Base-by-base conservation (phyloP, 1,284 basidiomycete species). In the Earliella scabrosa region DNA sequence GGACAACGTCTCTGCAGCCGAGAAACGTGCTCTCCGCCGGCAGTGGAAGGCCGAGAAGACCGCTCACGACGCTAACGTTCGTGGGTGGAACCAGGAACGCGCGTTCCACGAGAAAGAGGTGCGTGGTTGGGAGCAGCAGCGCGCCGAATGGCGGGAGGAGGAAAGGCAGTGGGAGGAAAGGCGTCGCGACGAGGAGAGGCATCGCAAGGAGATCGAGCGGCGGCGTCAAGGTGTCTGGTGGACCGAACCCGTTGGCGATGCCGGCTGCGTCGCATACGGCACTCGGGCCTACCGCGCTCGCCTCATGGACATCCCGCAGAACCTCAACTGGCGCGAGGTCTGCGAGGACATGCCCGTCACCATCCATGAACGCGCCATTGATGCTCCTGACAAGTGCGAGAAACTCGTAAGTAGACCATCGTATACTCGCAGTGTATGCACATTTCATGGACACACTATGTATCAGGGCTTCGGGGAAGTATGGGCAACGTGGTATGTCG, bases 401-500 rank as follows among this genome's bases (percentile, higher is more conserved):
- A 45, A 46, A 11, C 27, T 45, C 27, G 52, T 59, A 39, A 48
- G 54, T 36, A 10, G 6, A 9, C n/a, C 52, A 21, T 8, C n/a
- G 2, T 23, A 4, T 27, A 29, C 11, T 31, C 2, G 27, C 34
- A n/a, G n/a, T 3, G 34, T n/a, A 16, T 39, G 18, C 14, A 23
- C 11, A 21, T 3, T 7, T 41, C n/a, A 39, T 20, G 10, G 20
- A 31, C 29, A 13, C 29, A 31, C 13, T 31, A 14, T 13, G 3
- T 4, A 9, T 9, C 27, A 47, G 39, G 10, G 21, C 38, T 14
- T 32, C 44, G 44, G 52, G 40, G 59, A 60, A 2, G 47, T 66
- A 10, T 45, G 51, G 4, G 66, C 61, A 2, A 47, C 45, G 29
- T 68, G 66, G 64, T 44, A 48, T 14, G 50, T 69, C n/a, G 48